phyloP scores from a whole-genome alignment of 345 rosid species.

The Pseudoturritis turrita region DNA sequence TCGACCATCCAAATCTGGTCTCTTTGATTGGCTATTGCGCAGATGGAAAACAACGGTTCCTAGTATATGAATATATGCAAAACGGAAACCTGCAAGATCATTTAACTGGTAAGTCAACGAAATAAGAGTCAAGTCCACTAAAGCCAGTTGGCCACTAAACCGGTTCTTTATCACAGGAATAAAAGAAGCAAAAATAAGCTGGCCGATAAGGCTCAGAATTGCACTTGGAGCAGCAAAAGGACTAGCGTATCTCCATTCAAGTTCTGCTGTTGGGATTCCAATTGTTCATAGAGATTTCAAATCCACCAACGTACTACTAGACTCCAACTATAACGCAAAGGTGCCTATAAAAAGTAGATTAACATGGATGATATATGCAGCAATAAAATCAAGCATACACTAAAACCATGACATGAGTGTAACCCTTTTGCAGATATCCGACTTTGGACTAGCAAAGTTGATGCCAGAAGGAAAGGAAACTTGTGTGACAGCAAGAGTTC shows the following conservation, averaged over 20 bases:
- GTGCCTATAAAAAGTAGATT: slow-evolving; percentile 29
- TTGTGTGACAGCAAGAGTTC: slow-evolving; percentile 82
- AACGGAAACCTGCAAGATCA: slow-evolving; percentile 98
- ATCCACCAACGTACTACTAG: slow-evolving; percentile 83
- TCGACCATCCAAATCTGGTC: slow-evolving; percentile 86
- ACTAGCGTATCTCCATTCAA: slow-evolving; percentile 94
- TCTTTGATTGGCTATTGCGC: slow-evolving; percentile 92
- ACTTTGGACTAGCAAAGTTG: slow-evolving; percentile 92
- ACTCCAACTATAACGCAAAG: slow-evolving; percentile 75
- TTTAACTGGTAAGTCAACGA: slow-evolving; percentile 59
- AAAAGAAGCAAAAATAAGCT: slow-evolving; percentile 73
- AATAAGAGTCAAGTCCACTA: not conserved
- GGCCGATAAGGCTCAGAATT: slow-evolving; percentile 77
- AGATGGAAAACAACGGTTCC: slow-evolving; percentile 89
- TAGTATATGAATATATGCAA: slow-evolving; percentile 87
- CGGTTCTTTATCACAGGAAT: slow-evolving; percentile 44
- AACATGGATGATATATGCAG: not conserved
- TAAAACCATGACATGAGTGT: slow-evolving; percentile 18
- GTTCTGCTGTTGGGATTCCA: slow-evolving; percentile 76
- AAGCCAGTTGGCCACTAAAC: not conserved
- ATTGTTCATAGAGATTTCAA: slow-evolving; percentile 95
- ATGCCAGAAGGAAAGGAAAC: slow-evolving; percentile 94
- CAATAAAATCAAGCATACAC: not conserved
- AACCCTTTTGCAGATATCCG: slow-evolving; percentile 60
- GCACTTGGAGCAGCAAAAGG: slow-evolving; percentile 92